These are phyloP conservation scores for Leccinum incarnatum DNA, from an alignment of 768 basidiomycete genomes.

Conservation along the genomic window DNA sequence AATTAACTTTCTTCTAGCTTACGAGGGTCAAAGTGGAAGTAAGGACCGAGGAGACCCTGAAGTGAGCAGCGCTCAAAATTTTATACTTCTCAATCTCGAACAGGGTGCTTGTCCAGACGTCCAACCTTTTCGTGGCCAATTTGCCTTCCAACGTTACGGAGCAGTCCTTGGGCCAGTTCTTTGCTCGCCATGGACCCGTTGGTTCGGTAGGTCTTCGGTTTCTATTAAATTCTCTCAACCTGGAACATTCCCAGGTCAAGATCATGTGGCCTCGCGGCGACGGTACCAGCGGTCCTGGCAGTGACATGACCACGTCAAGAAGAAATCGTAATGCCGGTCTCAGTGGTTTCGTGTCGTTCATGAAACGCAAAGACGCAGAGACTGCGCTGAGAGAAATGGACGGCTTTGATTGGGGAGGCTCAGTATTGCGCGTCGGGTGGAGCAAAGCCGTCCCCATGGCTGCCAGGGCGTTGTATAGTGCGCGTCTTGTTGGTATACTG, in stretches of 20 bases:
- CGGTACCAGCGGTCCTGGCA: conserved; percentile 59
- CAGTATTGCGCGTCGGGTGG: conserved; percentile 86
- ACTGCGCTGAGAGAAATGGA: conserved; percentile 85
- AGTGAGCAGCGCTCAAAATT: conserved; percentile 40
- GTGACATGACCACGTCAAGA: conserved; percentile 72
- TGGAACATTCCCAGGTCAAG: conserved; percentile 61
- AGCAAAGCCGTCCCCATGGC: conserved; percentile 94
- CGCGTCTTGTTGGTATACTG: conserved; percentile 13
- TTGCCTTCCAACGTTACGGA: conserved; percentile 87
- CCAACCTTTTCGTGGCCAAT: conserved; percentile 95
- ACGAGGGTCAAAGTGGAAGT: conserved; percentile 88
- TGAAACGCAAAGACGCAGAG: conserved; percentile 92
- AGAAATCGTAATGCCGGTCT: conserved; percentile 72
- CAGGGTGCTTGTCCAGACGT: conserved; percentile 54
- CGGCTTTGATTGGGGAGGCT: conserved; percentile 94
- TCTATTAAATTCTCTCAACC: not conserved
- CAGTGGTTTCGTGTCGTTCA: conserved; percentile 96
- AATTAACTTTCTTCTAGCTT: conserved; percentile 45
- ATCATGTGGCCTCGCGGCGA: conserved; percentile 99
- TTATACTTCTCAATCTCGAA: conserved; percentile 1
- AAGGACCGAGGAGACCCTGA: conserved; percentile 87
- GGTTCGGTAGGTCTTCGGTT: conserved; percentile 61
- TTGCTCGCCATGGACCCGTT: conserved; percentile 90
- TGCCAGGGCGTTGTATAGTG: conserved; percentile 77
- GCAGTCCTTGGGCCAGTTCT: conserved; percentile 81